Percentiles rank a stretch among this genome's conserved stretches.
phyloP scores from a whole-genome alignment of 2,329 filamentous ascomycete species.

The Monosporascus sp. region DNA sequence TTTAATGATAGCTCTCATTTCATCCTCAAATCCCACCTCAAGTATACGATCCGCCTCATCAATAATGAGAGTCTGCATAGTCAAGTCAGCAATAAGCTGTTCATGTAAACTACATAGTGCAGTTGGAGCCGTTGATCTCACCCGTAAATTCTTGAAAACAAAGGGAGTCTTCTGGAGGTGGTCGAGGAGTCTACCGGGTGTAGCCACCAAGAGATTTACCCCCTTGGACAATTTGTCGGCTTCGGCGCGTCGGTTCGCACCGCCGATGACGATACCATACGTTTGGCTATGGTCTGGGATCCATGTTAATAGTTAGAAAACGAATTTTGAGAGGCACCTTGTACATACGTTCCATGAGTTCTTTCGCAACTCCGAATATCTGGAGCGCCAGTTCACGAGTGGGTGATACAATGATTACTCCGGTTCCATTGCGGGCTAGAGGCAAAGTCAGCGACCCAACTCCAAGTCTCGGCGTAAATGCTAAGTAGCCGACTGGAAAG shows the following conservation, averaged over 20 bases:
- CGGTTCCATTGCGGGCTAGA: slow-evolving; percentile 67
- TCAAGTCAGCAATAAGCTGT: slow-evolving; percentile 62
- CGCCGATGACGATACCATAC: slow-evolving; percentile 92
- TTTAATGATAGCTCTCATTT: slow-evolving; percentile 95
- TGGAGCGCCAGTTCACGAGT: slow-evolving; percentile 92
- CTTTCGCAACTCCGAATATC: slow-evolving; percentile 90
- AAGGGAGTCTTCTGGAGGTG: slow-evolving; percentile 93
- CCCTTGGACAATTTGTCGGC: slow-evolving; percentile 92
- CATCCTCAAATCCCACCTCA: slow-evolving; percentile 97
- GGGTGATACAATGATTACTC: slow-evolving; percentile 86
- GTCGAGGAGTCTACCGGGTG: slow-evolving; percentile 86
- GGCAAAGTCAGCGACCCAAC: slow-evolving; percentile 49
- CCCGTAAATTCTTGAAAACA: slow-evolving; percentile 32
- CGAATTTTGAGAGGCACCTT: not conserved
- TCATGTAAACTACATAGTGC: not conserved
- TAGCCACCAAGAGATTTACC: slow-evolving; percentile 90
- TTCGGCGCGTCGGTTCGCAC: slow-evolving; percentile 84
- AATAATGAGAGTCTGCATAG: slow-evolving; percentile 85
- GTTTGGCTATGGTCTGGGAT: slow-evolving; percentile 72
- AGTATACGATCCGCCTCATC: slow-evolving; percentile 96
- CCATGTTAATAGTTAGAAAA: not conserved
- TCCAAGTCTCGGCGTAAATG: slow-evolving; percentile 31
- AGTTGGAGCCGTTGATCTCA: not conserved
- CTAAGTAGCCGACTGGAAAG: slow-evolving; percentile 24
- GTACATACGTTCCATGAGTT: slow-evolving; percentile 66